A percentile compares a stretch with the other conserved stretches of the same genome.
phyloP scores from a whole-genome alignment of 2,329 filamentous ascomycete species.

The Sclerotinia nivalis region DNA sequence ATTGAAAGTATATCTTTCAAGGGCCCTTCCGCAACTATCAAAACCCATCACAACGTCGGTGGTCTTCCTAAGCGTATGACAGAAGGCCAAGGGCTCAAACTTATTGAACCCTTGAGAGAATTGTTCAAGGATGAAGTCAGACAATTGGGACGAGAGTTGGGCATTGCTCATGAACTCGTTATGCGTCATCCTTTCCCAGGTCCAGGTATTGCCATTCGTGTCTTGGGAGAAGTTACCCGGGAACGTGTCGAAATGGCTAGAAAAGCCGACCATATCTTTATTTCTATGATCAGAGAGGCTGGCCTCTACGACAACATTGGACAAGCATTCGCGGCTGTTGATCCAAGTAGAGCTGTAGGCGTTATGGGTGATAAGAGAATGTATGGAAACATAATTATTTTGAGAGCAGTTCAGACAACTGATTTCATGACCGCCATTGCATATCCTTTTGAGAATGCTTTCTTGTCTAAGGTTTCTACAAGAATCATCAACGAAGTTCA shows the following conservation, averaged over 20 bases:
- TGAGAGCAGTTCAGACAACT: slow-evolving; percentile 61
- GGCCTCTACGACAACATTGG: slow-evolving; percentile 72
- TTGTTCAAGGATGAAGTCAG: slow-evolving; percentile 85
- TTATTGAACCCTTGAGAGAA: slow-evolving; percentile 77
- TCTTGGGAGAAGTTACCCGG: slow-evolving; percentile 80
- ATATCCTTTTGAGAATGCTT: slow-evolving; percentile 55
- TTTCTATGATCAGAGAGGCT: slow-evolving; percentile 69
- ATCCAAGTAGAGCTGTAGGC: slow-evolving; percentile 65
- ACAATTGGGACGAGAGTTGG: slow-evolving; percentile 66
- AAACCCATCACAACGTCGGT: slow-evolving; percentile 71
- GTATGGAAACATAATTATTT: slow-evolving; percentile 61
- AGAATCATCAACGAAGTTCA: slow-evolving; percentile 68
- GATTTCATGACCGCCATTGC: slow-evolving; percentile 45
- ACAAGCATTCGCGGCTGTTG: slow-evolving; percentile 69
- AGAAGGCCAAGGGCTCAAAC: slow-evolving; percentile 55
- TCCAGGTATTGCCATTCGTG: slow-evolving; percentile 66
- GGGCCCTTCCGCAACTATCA: slow-evolving; percentile 70
- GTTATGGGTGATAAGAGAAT: slow-evolving; percentile 70
- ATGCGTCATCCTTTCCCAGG: slow-evolving; percentile 79
- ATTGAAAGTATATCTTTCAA: slow-evolving; percentile 69
- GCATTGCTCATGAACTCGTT: slow-evolving; percentile 72
- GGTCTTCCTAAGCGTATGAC: slow-evolving; percentile 61
- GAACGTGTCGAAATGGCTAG: slow-evolving; percentile 77
- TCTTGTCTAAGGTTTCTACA: slow-evolving; percentile 64
- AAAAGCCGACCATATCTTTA: slow-evolving; percentile 78